Evolutionary conservation across 352 stramenopile species (phyloP), one percentile per base, ranked within the genome.

Genomic region (Pythium guiyangense): DNA sequence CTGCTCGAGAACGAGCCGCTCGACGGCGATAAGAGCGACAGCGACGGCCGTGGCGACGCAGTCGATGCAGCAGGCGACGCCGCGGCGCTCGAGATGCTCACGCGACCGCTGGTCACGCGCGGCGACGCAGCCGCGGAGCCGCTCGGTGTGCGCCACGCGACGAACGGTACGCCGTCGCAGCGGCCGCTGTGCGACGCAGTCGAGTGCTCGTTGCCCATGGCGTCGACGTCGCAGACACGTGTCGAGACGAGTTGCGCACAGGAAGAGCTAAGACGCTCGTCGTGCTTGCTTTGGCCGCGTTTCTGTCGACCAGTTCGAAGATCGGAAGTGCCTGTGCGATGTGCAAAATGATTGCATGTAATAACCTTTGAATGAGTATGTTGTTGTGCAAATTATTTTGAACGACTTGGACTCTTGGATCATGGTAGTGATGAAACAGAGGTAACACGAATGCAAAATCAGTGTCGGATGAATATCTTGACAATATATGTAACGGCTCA

Each of bases 191-290:
- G 18, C 3, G 34, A 61, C 14, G 57, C 59, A 26, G 67, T 80
- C 25, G 74, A 84, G 59, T 84, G 69, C 55, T 84, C 74, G 65
- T 84, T 84, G 52, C 74, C 74, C 74, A 84, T 84, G 2, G n/a
- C 12, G 31, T 9, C 31, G 31, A 17, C 31, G 1, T 9, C 39
- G 12, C 31, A 37, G 31, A 20, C 18, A 9, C 39, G n/a, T n/a
- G 15, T 45, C 18, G 39, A 22, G 39, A 45, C 39, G 39, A n/a
- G 12, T 6, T 10, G 39, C 9, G 39, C 9, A n/a, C 39, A 22
- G 14, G 39, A 20, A 45, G 39, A n/a, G n/a, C n/a, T n/a, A n/a
- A 37, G 31, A 11, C 31, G 31, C 31, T 37, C 31, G 31, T 37
- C n/a, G n/a, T n/a, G n/a, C 31, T 11, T 37, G 31, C 31, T 12